Evolutionary conservation across 2,329 filamentous ascomycete genomes (phyloP), one percentile per base, ranked within the genome.

Genomic region (Epichloe amarillans): DNA sequence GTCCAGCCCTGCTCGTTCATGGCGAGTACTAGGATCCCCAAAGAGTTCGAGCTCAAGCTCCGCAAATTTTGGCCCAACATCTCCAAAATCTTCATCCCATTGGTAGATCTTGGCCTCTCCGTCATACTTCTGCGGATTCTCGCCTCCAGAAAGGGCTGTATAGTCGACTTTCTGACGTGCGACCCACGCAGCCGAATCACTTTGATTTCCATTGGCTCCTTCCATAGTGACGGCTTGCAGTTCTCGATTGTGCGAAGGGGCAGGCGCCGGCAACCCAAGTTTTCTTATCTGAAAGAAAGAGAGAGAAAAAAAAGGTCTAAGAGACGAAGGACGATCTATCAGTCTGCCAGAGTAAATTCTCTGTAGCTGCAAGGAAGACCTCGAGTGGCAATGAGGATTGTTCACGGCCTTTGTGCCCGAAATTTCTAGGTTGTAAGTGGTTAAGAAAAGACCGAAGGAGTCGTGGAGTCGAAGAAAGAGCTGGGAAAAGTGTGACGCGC

Each of bases 31-130:
- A 0, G 77, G 73, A 50, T 70, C 64, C 4, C 81, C 81, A 52
- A 94, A 98, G 6, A 98, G 79, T 58, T 84, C 72, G 7, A 75
- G 58, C 70, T 97, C 91, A 0, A 98, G 77, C 46, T 80, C 77
- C 0, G 76, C 71, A 49, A 83, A 77, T 47, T 72, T 72, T 0
- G 89, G 89, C 6, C 84, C 91, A 50, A 98, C 73, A 40, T 97
- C 91, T 2, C 91, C 93, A 57, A 77, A 86, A 3, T 95, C 88
- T 11, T 89, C 88, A 17, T 82, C 75, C 85, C 86, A 97, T 61
- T 90, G 80, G 59, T 97, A 97, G 42, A 85, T 73, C 0, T 63
- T 69, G n/a, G 80, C 83, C 50, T 77, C 77, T 38, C 71, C 65
- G 14, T 74, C 77, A 68, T 74, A 80, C 2, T 63, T 59, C 11